These are phyloP conservation scores for Tulasnella sp. DNA, from an alignment of 768 basidiomycete genomes.

Conservation along the genomic window DNA sequence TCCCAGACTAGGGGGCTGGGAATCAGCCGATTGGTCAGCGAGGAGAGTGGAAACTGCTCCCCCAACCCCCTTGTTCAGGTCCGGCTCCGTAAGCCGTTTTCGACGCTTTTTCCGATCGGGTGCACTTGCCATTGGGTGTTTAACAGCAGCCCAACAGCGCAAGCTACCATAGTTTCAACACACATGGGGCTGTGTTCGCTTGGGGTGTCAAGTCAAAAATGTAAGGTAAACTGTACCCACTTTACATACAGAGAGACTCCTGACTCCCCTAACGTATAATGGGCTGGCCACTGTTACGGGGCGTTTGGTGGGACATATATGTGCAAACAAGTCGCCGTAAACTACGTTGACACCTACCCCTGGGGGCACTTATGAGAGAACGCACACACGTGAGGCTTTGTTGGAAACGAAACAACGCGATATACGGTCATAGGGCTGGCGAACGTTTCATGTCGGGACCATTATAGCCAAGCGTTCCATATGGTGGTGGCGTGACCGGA, in stretches of 20 bases:
- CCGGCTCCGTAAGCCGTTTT: neutral
- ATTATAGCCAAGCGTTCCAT: neutral
- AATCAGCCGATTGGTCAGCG: conserved; percentile 2
- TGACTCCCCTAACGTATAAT: neutral
- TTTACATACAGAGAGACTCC: neutral
- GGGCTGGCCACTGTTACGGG: neutral
- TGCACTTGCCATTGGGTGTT: neutral
- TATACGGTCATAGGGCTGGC: neutral
- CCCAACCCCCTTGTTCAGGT: neutral
- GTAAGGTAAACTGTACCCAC: neutral
- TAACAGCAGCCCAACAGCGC: neutral
- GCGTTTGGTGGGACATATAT: neutral
- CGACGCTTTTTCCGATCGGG: neutral
- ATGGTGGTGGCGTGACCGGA: neutral
- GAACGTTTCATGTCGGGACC: conserved; percentile 3
- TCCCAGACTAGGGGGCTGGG: neutral
- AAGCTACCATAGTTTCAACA: neutral
- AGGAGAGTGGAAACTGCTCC: neutral
- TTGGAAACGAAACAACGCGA: neutral
- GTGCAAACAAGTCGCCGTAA: neutral
- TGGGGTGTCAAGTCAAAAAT: neutral
- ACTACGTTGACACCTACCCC: neutral
- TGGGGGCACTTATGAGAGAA: neutral
- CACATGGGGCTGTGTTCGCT: neutral
- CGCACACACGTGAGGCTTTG: neutral